These are phyloP conservation scores for Neofusicoccum laricinum DNA, from an alignment of 2,329 filamentous ascomycete species.

Conservation along the genomic window DNA sequence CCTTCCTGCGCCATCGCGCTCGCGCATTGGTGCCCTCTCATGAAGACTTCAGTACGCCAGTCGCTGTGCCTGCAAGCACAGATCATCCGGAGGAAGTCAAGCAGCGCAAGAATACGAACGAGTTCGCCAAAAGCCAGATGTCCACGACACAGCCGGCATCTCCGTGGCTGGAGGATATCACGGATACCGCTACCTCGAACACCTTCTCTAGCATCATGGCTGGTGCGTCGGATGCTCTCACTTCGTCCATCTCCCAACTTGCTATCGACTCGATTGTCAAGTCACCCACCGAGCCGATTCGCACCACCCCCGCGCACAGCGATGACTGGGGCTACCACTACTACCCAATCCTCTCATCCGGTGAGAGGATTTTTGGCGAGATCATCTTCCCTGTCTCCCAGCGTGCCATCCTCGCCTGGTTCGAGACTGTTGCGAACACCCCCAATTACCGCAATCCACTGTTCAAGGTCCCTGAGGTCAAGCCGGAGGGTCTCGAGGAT, in stretches of 20 bases:
- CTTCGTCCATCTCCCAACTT: slow-evolving; percentile 1
- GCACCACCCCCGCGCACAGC: not conserved
- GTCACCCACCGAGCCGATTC: not conserved
- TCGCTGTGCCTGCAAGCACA: not conserved
- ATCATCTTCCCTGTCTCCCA: not conserved
- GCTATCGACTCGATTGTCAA: not conserved
- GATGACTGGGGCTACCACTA: slow-evolving; percentile 14
- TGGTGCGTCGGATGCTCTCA: not conserved
- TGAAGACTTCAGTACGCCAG: not conserved
- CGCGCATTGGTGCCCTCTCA: not conserved
- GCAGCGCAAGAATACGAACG: not conserved
- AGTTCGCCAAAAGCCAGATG: too few relatives aligned
- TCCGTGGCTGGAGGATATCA: not conserved
- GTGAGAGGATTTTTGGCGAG: slow-evolving; percentile 2
- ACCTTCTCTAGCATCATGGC: not conserved
- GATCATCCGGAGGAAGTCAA: not conserved
- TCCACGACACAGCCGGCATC: not conserved
- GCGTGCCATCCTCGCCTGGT: slow-evolving; percentile 4
- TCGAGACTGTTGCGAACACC: not conserved
- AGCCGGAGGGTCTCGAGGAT: not conserved
- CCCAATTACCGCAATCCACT: slow-evolving; percentile 1
- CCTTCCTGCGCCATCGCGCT: slow-evolving; percentile 6
- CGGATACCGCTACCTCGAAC: not conserved
- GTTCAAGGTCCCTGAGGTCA: not conserved
- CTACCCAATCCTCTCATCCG: slow-evolving; percentile 7